Conservation (phyloP, 371 early-diverging fungal genomes). For the Mucor ambiguus region DNA sequence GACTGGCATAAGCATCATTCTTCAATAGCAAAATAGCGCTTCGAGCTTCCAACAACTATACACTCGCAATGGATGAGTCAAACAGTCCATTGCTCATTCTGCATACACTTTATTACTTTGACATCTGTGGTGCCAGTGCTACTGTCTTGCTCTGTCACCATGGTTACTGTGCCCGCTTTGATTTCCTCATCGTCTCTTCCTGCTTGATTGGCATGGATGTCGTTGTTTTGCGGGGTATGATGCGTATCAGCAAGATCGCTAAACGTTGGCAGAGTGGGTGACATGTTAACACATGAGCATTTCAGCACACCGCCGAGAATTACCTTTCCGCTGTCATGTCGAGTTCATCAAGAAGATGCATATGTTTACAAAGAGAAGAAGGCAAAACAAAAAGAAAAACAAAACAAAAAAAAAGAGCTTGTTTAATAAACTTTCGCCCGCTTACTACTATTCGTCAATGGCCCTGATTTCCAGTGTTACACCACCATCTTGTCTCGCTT, state of each 20-base stretch:
- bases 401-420: neutral
- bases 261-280: no score
- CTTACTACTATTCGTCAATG: neutral
- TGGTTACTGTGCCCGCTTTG: neutral
- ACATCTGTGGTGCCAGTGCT: neutral
- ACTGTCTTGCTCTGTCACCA: neutral
- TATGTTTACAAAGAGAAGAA: neutral
- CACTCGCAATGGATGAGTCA: neutral
- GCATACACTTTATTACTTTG: neutral
- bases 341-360: neutral
- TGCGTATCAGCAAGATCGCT: neutral
- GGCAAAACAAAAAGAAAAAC: neutral
- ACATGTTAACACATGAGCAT: no score
- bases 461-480: neutral
- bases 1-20: neutral
- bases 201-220: neutral
- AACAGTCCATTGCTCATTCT: neutral
- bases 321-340: neutral
- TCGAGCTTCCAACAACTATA: slow-evolving; percentile 22
- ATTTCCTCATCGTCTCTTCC: neutral
- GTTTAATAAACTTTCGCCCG: neutral
- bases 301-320: no score
- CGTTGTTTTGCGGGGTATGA: neutral
- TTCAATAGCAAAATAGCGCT: slow-evolving; percentile 26
- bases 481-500: neutral